Base-by-base conservation (phyloP, 2,329 filamentous ascomycete genomes). In the Chrysoporthe puriensis region DNA sequence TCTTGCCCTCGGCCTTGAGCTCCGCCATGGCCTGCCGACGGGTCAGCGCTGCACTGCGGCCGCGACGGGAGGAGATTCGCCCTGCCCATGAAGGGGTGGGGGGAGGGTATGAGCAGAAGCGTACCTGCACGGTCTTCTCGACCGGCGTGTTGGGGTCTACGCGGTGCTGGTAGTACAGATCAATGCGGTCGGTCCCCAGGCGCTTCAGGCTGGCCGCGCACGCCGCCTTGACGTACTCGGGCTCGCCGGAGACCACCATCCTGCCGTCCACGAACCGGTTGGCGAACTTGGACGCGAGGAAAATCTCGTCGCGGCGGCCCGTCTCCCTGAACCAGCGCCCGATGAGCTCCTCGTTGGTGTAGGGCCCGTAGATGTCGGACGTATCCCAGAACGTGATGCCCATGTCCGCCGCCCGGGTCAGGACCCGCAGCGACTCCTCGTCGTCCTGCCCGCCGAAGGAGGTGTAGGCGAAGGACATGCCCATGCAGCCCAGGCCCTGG, bases 151-250 rank as follows among this genome's bases (percentile, higher is more conserved):
- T 73, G 4, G 77, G 73, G 70, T 86, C 83, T 21, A 84, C 73
- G 9, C 84, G 78, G 70, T 86, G 84, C 62, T 82, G 80, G 74
- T 68, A 84, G 69, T 84, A 80, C n/a, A 88, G 77, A 71, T 88
- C 86, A 68, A 88, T 83, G 68, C 81, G 82, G 7, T 81, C 76
- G 0, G 83, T 82, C 4, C 81, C 81, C 4, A 88, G 75, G n/a
- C 81, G 76, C 71, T 80, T 72, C 14, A 88, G 75, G 42, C 77
- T 80, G 18, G 72, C 73, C 18, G 74, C 72, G 67, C 75, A 76
- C n/a, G 73, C 73, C 21, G 71, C 62, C 48, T 73, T 72, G 7
- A 74, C 74, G 42, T 76, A 76, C 16, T 71, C 74, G 5, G 73
- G 73, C 14, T 69, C 64, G 42, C 73, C 73, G 52, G 71, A 68